A percentile compares a stretch with the other conserved stretches of the same genome.
Evolutionary conservation across 2,329 filamentous ascomycete genomes (phyloP).

Genomic region (Penicillium brevicompactum): DNA sequence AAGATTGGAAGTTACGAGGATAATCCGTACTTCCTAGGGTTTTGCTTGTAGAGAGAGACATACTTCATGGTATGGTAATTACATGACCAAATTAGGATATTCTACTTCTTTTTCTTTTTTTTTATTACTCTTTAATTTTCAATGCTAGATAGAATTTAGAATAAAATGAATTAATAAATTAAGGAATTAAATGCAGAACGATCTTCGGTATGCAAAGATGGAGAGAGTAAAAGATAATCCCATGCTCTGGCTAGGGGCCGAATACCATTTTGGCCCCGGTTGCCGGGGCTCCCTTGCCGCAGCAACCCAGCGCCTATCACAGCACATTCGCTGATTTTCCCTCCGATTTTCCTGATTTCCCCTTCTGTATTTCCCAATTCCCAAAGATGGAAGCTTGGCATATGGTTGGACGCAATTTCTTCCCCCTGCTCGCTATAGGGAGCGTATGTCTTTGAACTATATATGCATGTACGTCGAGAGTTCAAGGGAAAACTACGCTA

Average conservation of each 20-base stretch:
- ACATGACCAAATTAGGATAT: neutral
- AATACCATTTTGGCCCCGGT: conserved; percentile 25
- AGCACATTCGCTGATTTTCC: conserved; percentile 14
- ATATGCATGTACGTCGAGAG: conserved; percentile 12
- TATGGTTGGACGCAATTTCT: neutral
- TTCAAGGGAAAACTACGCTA: neutral
- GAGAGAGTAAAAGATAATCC: conserved; percentile 9
- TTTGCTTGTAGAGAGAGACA: too few species aligned
- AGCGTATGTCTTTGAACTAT: conserved; percentile 24
- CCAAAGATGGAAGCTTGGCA: neutral
- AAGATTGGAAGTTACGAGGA: neutral
- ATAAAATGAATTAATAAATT: neutral
- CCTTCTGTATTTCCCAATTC: conserved; percentile 3
- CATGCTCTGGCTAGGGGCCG: conserved; percentile 11
- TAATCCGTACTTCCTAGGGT: neutral
- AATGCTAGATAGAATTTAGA: neutral
- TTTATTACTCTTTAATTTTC: too few species aligned
- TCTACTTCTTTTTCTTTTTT: too few species aligned
- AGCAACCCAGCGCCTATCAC: conserved; percentile 40
- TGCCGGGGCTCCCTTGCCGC: conserved; percentile 44
- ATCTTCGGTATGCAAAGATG: conserved; percentile 3
- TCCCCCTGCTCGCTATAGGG: conserved; percentile 2
- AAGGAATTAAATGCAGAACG: neutral
- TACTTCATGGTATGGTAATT: neutral
- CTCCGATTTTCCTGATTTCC: too few species aligned